Evolutionary conservation across 257 asterid genomes (phyloP), one percentile per base, ranked within the genome.

Genomic region (Cordia subcordata): DNA sequence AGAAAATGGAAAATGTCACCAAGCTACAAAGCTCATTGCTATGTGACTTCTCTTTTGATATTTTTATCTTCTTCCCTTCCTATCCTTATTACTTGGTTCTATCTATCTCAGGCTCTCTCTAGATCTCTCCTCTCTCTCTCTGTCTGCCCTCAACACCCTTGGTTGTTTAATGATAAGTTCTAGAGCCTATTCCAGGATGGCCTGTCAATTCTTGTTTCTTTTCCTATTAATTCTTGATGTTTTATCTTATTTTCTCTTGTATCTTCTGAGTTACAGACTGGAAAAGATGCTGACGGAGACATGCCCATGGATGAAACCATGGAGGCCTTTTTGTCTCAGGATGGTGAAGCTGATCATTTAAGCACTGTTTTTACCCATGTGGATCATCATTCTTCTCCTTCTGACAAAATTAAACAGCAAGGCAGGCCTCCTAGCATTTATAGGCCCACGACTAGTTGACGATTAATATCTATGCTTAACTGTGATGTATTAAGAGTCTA

Each of bases 241-340:
- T 27, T 27, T 27, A 6, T 27, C 45, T 56, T 16, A 46, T n/a
- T 10, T 15, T 46, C 46, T 27, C 23, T n/a, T 39, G 27, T 65
- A 21, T 53, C 46, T 14, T 49, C 62, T 66, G 57, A 22, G 56
- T 39, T 62, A 59, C 73, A 81, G 84, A 54, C 37, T 27, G 75
- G 60, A 42, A 53, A 38, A 13, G 49, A 55, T 45, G 18, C 65
- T 8, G 70, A 50, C 35, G 23, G 3, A 20, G 72, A 65, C 66
- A 60, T 53, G 9, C 59, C 57, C 9, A 3, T 47, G 67, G 74
- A 68, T 44, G 68, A 58, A 35, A 67, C 57, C 9, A 22, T 65
- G 50, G 78, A 67, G 10, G 49, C 44, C 53, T 70, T 62, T 61
- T 71, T 75, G 49, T 40, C 75, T 9, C 68, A 63, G 23, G 72